These are phyloP conservation scores for Smittium culicis DNA, from an alignment of 371 early-diverging fungal genomes.

Conservation along the genomic window DNA sequence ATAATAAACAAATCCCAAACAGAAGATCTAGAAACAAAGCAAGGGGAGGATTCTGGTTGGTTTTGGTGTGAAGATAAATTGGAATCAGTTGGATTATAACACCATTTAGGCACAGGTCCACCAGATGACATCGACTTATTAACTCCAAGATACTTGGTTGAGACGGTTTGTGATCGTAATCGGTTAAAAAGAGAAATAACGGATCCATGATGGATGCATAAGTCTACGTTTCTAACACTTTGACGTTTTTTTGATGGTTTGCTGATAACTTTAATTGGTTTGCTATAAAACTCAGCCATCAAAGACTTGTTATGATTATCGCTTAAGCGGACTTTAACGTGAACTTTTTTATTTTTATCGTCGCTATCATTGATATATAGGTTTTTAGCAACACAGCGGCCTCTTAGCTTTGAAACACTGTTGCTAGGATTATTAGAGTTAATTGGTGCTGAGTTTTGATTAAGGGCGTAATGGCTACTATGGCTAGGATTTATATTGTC, in stretches of 20 bases:
- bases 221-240: conserved; percentile 69
- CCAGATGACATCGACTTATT: conserved; percentile 32
- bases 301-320: conserved; percentile 41
- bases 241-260: conserved; percentile 76
- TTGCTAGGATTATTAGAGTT: conserved; percentile 10
- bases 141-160: conserved; percentile 67
- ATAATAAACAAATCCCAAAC: conserved; percentile 80
- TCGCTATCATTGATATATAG: conserved; percentile 72
- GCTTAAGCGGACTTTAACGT: conserved; percentile 52
- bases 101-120: conserved; percentile 27
- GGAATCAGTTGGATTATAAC: conserved; percentile 14
- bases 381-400: conserved; percentile 67
- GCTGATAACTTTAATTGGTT: conserved; percentile 71
- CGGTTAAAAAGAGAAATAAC: conserved; percentile 71
- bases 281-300: conserved; percentile 52
- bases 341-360: conserved; percentile 60
- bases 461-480: neutral
- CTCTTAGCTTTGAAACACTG: conserved; percentile 25
- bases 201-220: conserved; percentile 71
- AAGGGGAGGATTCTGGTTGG: conserved; percentile 28
- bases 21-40: conserved; percentile 62
- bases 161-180: conserved; percentile 71
- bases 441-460: conserved; percentile 16
- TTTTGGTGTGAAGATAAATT: conserved; percentile 6
- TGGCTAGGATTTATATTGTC: too few relatives aligned